A percentile compares a stretch with the other conserved stretches of the same genome.
Evolutionary conservation across 345 rosid species (phyloP).

Genomic region (Brassica napus): DNA sequence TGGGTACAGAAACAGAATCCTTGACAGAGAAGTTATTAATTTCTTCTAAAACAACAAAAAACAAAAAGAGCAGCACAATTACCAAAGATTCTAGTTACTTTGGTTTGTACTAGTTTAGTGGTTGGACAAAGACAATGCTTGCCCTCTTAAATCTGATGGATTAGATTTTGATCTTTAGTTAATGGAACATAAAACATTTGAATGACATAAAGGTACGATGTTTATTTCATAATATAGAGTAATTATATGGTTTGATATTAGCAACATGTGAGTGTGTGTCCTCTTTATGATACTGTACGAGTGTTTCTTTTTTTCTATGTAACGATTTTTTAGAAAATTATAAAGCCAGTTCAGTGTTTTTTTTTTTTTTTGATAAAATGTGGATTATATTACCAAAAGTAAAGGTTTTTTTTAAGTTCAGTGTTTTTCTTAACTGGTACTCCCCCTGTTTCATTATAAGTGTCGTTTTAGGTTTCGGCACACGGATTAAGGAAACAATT

Average conservation of each 20-base stretch:
- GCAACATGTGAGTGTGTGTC: neutral
- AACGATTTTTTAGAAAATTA: neutral
- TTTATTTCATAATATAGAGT: constrained; percentile 5
- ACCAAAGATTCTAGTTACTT: constrained; percentile 42
- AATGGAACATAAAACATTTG: constrained; percentile 19
- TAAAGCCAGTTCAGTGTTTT: neutral
- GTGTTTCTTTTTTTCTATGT: neutral
- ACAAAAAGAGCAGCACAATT: constrained; percentile 39
- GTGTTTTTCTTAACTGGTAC: too few species aligned
- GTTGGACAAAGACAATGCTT: constrained; percentile 36
- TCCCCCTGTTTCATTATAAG: too few species aligned
- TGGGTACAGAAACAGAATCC: constrained; percentile 40
- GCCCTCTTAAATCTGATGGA: constrained; percentile 21
- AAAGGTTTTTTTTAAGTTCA: too few species aligned
- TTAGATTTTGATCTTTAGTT: constrained; percentile 23
- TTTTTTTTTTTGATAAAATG: too few species aligned
- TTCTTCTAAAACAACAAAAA: constrained; percentile 17
- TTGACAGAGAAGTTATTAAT: constrained; percentile 42
- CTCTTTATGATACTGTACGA: neutral
- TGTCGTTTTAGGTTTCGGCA: too few species aligned
- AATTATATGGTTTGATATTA: constrained; percentile 10
- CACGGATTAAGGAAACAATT: too few species aligned
- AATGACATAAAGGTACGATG: constrained; percentile 40
- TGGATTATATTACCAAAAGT: too few species aligned
- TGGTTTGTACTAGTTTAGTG: constrained; percentile 32